phyloP scores from a whole-genome alignment of 176 grass and related monocot genomes.

The Phragmites australis region DNA sequence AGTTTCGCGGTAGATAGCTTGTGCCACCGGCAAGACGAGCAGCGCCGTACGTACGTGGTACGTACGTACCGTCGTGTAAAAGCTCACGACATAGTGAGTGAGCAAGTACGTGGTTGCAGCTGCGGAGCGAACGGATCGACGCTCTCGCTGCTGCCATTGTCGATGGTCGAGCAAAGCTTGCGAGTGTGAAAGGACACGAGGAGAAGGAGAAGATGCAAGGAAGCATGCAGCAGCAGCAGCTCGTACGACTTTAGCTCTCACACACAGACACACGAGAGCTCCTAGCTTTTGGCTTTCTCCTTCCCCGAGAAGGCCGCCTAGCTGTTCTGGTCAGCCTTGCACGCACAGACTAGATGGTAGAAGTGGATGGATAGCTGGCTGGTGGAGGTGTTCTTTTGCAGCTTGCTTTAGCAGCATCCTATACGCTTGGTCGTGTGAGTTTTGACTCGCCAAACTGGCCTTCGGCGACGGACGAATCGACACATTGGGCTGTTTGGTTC shows the following conservation, averaged over 20 bases:
- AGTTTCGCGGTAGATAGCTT: not conserved
- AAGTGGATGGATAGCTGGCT: not conserved
- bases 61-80: constrained; percentile 12
- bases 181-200: constrained; percentile 29
- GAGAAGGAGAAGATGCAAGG: not conserved
- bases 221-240: not conserved
- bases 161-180: not conserved
- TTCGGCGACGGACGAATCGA: not conserved
- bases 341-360: constrained; percentile 37
- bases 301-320: constrained; percentile 16
- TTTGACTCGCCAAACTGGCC: constrained; percentile 1
- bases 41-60: constrained; percentile 23
- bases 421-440: not conserved
- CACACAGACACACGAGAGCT: not conserved
- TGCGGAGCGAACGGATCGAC: not conserved
- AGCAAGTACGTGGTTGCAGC: not conserved
- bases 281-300: constrained; percentile 19
- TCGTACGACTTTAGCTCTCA: constrained; percentile 24
- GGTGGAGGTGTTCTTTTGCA: not conserved
- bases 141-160: constrained; percentile 1
- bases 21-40: constrained; percentile 27
- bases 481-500: too few species aligned
- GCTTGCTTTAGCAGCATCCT: not conserved
- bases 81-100: constrained; percentile 34
- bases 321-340: constrained; percentile 49